Percentiles rank a stretch among this genome's conserved stretches.
Conservation (phyloP, 352 stramenopile species). For the Pilasporangium apinafurcum region DNA sequence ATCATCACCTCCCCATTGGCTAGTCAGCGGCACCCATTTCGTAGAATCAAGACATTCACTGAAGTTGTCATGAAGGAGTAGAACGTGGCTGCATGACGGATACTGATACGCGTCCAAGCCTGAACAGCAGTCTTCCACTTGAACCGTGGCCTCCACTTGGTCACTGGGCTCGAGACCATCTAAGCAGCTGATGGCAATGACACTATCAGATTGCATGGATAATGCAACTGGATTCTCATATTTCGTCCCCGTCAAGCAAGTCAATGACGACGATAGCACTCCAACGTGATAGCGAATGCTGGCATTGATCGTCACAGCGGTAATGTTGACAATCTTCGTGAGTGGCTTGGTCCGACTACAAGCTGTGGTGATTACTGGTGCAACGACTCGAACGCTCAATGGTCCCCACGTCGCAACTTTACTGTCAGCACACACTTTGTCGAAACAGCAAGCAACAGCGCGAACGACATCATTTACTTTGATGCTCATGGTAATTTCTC, state of each 20-base stretch:
- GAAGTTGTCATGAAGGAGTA: conserved; percentile 56
- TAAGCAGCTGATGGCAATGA: conserved; percentile 49
- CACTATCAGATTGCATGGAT: conserved; percentile 9
- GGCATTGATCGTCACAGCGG: conserved; percentile 17
- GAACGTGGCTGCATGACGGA: conserved; percentile 31
- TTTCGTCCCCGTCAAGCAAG: conserved; percentile 15
- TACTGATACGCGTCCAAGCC: conserved; percentile 29
- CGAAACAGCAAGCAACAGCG: conserved; percentile 44
- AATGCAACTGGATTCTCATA: conserved; percentile 27
- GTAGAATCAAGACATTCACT: conserved; percentile 21
- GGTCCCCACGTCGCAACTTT: conserved; percentile 18
- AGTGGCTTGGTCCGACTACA: conserved; percentile 27
- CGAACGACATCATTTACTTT: conserved; percentile 38
- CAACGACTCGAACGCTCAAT: conserved; percentile 16
- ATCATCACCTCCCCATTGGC: conserved; percentile 50
- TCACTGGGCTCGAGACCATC: conserved; percentile 33
- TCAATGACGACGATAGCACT: conserved; percentile 5
- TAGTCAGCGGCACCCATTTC: conserved; percentile 39
- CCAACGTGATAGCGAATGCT: conserved; percentile 21
- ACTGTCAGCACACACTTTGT: conserved; percentile 18
- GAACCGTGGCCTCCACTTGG: conserved; percentile 19
- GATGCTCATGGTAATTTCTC: conserved; percentile 10
- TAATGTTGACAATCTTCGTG: conserved; percentile 18
- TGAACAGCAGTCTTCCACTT: conserved; percentile 45
- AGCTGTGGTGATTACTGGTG: conserved; percentile 15